phyloP scores from a whole-genome alignment of 371 early-diverging fungal genomes.

The Apophysomyces trapeziformis region DNA sequence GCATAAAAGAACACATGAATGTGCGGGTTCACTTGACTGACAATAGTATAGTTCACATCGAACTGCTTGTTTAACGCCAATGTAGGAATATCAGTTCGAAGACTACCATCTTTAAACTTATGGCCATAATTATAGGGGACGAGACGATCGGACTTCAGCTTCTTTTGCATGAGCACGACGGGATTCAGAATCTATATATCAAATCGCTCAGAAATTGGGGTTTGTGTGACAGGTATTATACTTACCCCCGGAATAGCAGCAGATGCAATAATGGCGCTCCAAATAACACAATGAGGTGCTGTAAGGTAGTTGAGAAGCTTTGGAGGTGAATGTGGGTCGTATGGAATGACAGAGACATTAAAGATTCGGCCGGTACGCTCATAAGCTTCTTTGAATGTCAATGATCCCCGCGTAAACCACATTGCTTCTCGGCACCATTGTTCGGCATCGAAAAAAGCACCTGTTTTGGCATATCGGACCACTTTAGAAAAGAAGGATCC shows the following conservation, averaged over 20 bases:
- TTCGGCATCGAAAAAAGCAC: slow-evolving; percentile 73
- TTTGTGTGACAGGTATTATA: not conserved
- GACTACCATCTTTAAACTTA: slow-evolving; percentile 87
- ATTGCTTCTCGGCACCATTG: slow-evolving; percentile 73
- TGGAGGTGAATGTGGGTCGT: slow-evolving; percentile 79
- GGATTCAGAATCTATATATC: slow-evolving; percentile 71
- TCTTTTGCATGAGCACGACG: slow-evolving; percentile 81
- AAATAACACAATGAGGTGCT: slow-evolving; percentile 87
- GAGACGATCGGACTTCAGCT: slow-evolving; percentile 58
- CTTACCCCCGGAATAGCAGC: slow-evolving; percentile 58
- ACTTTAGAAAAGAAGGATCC: slow-evolving; percentile 51
- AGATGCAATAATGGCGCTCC: slow-evolving; percentile 73
- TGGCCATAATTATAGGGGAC: slow-evolving; percentile 81
- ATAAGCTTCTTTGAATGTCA: slow-evolving; percentile 92
- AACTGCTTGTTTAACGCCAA: slow-evolving; percentile 76
- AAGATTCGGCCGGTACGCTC: slow-evolving; percentile 86
- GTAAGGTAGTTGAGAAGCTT: slow-evolving; percentile 75
- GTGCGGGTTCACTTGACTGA: slow-evolving; percentile 93
- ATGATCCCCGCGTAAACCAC: slow-evolving; percentile 80
- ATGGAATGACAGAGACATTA: slow-evolving; percentile 84
- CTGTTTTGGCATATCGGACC: slow-evolving; percentile 36
- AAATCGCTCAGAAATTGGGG: not conserved
- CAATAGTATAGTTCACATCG: slow-evolving; percentile 89
- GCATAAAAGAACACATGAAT: slow-evolving; percentile 84
- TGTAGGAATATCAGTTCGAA: slow-evolving; percentile 87